Evolutionary conservation across 2,329 filamentous ascomycete genomes (phyloP).

Genomic region (Trichoderma sp.): DNA sequence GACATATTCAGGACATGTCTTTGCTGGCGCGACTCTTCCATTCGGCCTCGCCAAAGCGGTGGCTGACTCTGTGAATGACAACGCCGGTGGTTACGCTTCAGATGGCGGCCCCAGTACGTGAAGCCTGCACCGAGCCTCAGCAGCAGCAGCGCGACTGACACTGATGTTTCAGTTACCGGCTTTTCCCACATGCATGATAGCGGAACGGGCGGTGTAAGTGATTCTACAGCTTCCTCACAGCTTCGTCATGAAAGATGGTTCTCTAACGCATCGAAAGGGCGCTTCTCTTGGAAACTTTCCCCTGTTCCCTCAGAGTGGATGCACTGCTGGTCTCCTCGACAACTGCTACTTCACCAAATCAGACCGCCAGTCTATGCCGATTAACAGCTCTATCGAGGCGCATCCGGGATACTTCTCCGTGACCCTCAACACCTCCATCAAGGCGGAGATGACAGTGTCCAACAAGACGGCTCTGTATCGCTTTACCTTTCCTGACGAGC

Average conservation of each 20-base stretch:
- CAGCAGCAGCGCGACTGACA: background rate
- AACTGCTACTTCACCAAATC: conserved; percentile 56
- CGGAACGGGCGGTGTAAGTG: conserved; percentile 40
- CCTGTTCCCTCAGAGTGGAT: conserved; percentile 52
- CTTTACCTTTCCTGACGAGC: conserved; percentile 55
- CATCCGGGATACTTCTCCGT: conserved; percentile 64
- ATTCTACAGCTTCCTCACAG: background rate
- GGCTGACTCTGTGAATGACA: conserved; percentile 35
- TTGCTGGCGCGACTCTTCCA: conserved; percentile 37
- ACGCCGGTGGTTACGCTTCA: conserved; percentile 36
- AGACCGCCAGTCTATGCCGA: conserved; percentile 50
- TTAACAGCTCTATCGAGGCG: conserved; percentile 54
- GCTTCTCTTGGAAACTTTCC: conserved; percentile 58
- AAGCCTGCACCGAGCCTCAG: background rate
- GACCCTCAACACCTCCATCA: conserved; percentile 57
- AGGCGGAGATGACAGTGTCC: conserved; percentile 63
- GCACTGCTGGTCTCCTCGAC: conserved; percentile 47
- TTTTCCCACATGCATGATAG: conserved; percentile 40
- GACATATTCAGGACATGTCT: conserved; percentile 35
- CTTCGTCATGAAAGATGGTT: too few relatives aligned
- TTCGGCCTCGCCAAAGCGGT: conserved; percentile 39
- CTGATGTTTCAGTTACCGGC: conserved; percentile 34
- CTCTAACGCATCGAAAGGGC: conserved; percentile 29
- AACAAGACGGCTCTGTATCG: conserved; percentile 63
- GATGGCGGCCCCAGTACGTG: conserved; percentile 34